A percentile compares a stretch with the other conserved stretches of the same genome.
Conservation (phyloP, 108 stramenopile genomes). For the Cyclotella sp. region DNA sequence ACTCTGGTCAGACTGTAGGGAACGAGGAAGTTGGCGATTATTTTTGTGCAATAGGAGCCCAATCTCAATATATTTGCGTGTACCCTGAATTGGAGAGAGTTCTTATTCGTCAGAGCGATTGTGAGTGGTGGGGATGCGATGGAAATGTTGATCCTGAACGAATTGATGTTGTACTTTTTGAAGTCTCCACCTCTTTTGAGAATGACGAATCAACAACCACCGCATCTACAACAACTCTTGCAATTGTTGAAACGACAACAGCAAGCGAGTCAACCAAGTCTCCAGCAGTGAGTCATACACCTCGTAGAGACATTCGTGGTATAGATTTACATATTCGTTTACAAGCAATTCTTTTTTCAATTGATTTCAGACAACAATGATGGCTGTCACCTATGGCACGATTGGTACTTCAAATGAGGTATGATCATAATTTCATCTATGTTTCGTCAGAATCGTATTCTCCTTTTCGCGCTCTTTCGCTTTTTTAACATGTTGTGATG, state of each 20-base stretch:
- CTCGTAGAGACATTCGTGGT: too few relatives aligned
- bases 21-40: neutral
- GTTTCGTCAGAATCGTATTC: too few relatives aligned
- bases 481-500: too few relatives aligned
- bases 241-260: neutral
- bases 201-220: neutral
- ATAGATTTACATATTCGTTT: too few relatives aligned
- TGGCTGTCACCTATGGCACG: too few relatives aligned
- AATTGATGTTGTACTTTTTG: conserved; percentile 1
- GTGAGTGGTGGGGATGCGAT: neutral
- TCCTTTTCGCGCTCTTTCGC: too few relatives aligned
- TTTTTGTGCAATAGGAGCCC: conserved; percentile 18
- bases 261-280: too few relatives aligned
- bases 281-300: too few relatives aligned
- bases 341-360: too few relatives aligned
- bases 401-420: too few relatives aligned
- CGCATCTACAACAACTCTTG: neutral
- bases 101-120: conserved; percentile 18
- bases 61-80: conserved; percentile 16
- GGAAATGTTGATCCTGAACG: neutral
- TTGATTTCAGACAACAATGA: too few relatives aligned
- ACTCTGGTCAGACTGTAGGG: conserved; percentile 7
- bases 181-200: neutral
- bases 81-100: conserved; percentile 15
- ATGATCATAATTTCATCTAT: too few relatives aligned